phyloP scores from a whole-genome alignment of 2,329 filamentous ascomycete species.

The Fonsecaea erecta region DNA sequence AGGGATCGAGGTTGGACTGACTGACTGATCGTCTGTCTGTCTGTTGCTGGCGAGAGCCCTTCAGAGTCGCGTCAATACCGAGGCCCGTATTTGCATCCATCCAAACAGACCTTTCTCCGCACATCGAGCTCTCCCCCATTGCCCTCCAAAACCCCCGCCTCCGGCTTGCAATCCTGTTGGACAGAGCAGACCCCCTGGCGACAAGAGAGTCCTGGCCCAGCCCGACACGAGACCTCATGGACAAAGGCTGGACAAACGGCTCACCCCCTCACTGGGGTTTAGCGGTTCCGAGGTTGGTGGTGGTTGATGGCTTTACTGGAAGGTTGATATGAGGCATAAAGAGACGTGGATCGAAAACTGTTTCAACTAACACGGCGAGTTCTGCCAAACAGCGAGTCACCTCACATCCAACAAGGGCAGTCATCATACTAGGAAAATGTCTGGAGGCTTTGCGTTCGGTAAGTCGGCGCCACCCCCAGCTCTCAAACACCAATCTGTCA shows the following conservation, averaged over 20 bases:
- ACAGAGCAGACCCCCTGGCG: not conserved
- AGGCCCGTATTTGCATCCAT: not conserved
- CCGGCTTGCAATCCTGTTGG: not conserved
- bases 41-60: no score
- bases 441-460: constrained; percentile 33
- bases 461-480: not conserved
- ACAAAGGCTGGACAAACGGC: constrained; percentile 1
- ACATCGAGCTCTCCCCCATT: not conserved
- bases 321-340: not conserved
- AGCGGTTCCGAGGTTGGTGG: not conserved
- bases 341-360: not conserved
- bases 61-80: not conserved
- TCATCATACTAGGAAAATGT: constrained; percentile 9
- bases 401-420: not conserved
- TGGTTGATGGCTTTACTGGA: not conserved
- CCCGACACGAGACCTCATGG: not conserved
- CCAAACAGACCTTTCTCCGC: not conserved
- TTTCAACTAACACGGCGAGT: not conserved
- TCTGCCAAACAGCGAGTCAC: not conserved
- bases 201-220: not conserved
- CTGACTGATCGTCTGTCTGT: no score
- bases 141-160: not conserved
- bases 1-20: not conserved
- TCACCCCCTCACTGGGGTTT: constrained; percentile 1
- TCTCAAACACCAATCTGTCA: not conserved